phyloP scores from a whole-genome alignment of 1,139 yeast species.

The Pichia sp. region DNA sequence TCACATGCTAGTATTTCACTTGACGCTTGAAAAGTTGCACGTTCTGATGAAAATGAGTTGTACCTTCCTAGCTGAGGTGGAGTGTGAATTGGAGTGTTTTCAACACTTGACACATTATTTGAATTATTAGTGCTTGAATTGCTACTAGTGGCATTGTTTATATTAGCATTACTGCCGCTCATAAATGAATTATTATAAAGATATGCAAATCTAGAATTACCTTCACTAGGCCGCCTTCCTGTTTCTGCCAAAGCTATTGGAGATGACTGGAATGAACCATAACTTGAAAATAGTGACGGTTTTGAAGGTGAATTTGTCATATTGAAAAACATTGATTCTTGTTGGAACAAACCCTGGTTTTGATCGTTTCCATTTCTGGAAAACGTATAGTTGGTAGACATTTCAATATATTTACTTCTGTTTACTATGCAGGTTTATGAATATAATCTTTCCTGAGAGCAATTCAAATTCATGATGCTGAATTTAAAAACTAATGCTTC shows the following conservation, averaged over 20 bases:
- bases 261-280: conserved; percentile 15
- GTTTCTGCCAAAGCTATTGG: conserved; percentile 21
- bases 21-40: conserved; percentile 24
- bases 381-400: background rate
- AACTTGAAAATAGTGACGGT: background rate
- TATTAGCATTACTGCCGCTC: background rate
- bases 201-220: conserved; percentile 33
- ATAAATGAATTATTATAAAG: conserved; percentile 9
- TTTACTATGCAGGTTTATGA: background rate
- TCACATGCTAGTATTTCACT: conserved; percentile 35
- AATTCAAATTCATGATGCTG: background rate
- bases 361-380: background rate
- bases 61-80: background rate
- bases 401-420: background rate
- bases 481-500: background rate
- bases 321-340: background rate
- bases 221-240: conserved; percentile 25
- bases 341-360: background rate
- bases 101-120: background rate
- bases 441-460: no score
- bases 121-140: background rate
- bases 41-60: conserved; percentile 12
- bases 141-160: background rate
- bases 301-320: background rate
- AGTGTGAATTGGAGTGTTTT: background rate